A percentile compares a stretch with the other conserved stretches of the same genome.
Evolutionary conservation across 2,329 filamentous ascomycete species (phyloP).

Genomic region (Pseudogymnoascus sp.): DNA sequence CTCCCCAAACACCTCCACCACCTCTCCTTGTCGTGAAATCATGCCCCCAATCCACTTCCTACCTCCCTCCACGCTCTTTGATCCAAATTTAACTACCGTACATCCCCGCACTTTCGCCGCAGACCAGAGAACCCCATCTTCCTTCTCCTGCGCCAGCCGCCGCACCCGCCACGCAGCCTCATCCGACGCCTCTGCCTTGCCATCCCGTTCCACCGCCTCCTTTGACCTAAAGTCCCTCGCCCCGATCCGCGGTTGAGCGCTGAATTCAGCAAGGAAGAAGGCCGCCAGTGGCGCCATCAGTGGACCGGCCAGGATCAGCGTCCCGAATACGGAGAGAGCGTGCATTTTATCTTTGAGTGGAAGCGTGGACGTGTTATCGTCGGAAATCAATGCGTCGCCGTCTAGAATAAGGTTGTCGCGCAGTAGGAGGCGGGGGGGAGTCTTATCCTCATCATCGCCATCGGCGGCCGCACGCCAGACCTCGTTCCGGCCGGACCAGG

Average conservation of each 20-base stretch:
- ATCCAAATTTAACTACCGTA: conserved; percentile 85
- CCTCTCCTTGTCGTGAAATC: conserved; percentile 65
- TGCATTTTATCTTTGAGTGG: conserved; percentile 59
- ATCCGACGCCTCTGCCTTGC: conserved; percentile 32
- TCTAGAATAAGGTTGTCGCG: conserved; percentile 77
- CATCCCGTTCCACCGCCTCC: conserved; percentile 40
- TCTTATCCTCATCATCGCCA: conserved; percentile 26
- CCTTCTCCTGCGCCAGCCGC: conserved; percentile 52
- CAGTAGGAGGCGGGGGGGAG: conserved; percentile 59
- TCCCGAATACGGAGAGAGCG: conserved; percentile 70
- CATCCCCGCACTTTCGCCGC: conserved; percentile 74
- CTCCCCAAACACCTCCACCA: conserved; percentile 67
- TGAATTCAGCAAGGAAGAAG: conserved; percentile 77
- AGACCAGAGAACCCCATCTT: conserved; percentile 67
- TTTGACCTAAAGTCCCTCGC: conserved; percentile 65
- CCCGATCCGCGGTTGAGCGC: conserved; percentile 70
- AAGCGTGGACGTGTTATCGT: conserved; percentile 28
- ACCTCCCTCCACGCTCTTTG: conserved; percentile 71
- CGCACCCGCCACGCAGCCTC: conserved; percentile 46
- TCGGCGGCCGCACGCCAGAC: conserved; percentile 50
- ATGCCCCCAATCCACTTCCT: conserved; percentile 73
- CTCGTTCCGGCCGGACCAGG: conserved; percentile 81
- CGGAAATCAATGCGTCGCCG: conserved; percentile 37
- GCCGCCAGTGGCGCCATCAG: conserved; percentile 57
- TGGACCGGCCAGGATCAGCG: conserved; percentile 71